Evolutionary conservation across 768 basidiomycete species (phyloP), one percentile per base, ranked within the genome.

Genomic region (Imleria badia): DNA sequence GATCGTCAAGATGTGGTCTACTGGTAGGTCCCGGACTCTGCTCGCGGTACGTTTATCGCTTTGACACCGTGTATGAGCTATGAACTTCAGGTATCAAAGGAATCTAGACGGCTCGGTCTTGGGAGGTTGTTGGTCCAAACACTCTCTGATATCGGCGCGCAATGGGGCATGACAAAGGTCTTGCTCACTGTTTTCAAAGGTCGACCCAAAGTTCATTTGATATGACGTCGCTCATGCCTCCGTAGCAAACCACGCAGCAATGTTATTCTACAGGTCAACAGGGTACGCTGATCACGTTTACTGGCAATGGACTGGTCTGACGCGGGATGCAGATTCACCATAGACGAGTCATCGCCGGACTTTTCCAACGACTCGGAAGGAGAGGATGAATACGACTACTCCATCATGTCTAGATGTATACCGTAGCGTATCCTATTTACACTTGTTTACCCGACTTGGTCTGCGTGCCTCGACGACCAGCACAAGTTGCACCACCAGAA

Each of bases 141-240:
- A 20, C 69, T 93, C 19, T 70, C 70, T 20, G 70, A 69, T 9
- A 78, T 92, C 15, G 84, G 81, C 7, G 62, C 61, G 14, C 66
- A 61, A 38, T 87, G 78, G 73, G 55, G 65, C 3, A 87, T 93
- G 85, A 71, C 81, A 36, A 91, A 86, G 64, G 68, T 89, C 26
- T 81, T 86, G 76, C 78, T 94, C 15, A 94, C 91, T 0, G 87
- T 84, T 2, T 78, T 93, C 60, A 85, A 83, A 78, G 76, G 91
- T 90, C n/a, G 70, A 54, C 5, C 13, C 31, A 58, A 48, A 22
- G 11, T 43, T 15, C 20, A 6, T 9, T 19, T n/a, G 34, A 17
- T 23, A 26, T 13, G 39, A 35, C 12, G 54, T 56, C 14, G 48
- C 51, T 59, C 33, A 68, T 38, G 42, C 44, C 12, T 34, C 33